Percentiles rank a stretch among this genome's conserved stretches.
Conservation (phyloP, 2,329 filamentous ascomycete genomes). For the Aspergillus sergii region DNA sequence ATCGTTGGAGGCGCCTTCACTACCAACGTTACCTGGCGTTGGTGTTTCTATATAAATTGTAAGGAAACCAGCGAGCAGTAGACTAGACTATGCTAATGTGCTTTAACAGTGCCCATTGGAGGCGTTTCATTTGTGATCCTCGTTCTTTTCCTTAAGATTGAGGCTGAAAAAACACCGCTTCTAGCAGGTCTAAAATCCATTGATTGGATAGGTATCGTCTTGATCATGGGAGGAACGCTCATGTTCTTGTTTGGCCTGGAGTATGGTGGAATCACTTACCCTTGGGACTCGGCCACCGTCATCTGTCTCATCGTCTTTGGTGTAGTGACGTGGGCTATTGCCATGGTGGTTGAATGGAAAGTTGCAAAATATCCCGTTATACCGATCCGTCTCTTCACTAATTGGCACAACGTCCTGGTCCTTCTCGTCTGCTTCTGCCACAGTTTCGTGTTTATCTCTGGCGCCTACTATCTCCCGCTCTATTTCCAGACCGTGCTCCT, state of each 20-base stretch:
- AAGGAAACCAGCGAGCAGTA: conserved; percentile 3
- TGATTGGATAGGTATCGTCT: conserved; percentile 64
- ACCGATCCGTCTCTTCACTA: conserved; percentile 70
- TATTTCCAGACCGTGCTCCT: conserved; percentile 81
- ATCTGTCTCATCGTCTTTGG: conserved; percentile 80
- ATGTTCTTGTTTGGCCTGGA: conserved; percentile 87
- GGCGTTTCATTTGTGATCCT: conserved; percentile 61
- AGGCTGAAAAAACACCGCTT: conserved; percentile 63
- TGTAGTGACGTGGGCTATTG: conserved; percentile 62
- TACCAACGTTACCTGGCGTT: conserved; percentile 61
- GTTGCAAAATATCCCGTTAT: conserved; percentile 77
- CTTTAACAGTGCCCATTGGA: conserved; percentile 56
- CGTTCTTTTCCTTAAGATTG: conserved; percentile 62
- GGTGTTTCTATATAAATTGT: conserved; percentile 64
- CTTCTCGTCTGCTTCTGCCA: conserved; percentile 72
- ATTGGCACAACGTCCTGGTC: conserved; percentile 66
- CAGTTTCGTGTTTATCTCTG: conserved; percentile 75
- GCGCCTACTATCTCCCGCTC: conserved; percentile 77
- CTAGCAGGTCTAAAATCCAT: conserved; percentile 61
- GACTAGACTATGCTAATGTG: conserved; percentile 12
- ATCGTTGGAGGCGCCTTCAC: conserved; percentile 65
- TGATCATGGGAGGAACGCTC: conserved; percentile 74
- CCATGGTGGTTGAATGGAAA: conserved; percentile 72
- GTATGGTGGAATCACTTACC: conserved; percentile 74
- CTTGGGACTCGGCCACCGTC: conserved; percentile 75